These are phyloP conservation scores for Prototheca cutis DNA, from an alignment of 163 green algal species.

Conservation along the genomic window DNA sequence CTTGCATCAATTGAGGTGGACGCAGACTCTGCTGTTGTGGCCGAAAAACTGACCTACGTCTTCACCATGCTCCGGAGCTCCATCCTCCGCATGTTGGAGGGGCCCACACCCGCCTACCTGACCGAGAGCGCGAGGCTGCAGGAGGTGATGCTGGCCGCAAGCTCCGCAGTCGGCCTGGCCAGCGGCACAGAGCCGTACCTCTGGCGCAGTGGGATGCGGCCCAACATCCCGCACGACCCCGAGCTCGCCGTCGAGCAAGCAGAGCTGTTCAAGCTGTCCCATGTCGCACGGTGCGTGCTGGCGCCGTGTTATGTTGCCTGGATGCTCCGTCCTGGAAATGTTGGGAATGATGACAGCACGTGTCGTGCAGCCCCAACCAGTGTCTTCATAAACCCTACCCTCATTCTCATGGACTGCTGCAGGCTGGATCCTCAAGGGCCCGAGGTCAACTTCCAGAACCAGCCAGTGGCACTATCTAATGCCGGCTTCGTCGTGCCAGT, in stretches of 20 bases:
- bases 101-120: no score
- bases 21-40: not conserved
- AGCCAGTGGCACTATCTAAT: no score
- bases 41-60: not conserved
- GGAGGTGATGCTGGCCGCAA: not conserved
- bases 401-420: no score
- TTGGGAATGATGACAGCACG: no score
- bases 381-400: no score
- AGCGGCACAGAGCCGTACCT: not conserved
- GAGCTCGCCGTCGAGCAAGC: not conserved
- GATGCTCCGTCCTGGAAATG: no score
- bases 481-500: no score
- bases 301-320: no score
- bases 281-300: not conserved
- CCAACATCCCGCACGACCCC: not conserved
- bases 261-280: not conserved
- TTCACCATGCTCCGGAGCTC: constrained; percentile 1
- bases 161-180: not conserved
- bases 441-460: no score
- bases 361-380: no score
- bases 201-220: not conserved
- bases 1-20: not conserved
- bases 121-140: not conserved
- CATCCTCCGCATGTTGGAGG: no score
- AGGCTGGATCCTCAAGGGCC: no score